phyloP scores from a whole-genome alignment of 176 grass and related monocot genomes.

The Triticum dicoccoides region DNA sequence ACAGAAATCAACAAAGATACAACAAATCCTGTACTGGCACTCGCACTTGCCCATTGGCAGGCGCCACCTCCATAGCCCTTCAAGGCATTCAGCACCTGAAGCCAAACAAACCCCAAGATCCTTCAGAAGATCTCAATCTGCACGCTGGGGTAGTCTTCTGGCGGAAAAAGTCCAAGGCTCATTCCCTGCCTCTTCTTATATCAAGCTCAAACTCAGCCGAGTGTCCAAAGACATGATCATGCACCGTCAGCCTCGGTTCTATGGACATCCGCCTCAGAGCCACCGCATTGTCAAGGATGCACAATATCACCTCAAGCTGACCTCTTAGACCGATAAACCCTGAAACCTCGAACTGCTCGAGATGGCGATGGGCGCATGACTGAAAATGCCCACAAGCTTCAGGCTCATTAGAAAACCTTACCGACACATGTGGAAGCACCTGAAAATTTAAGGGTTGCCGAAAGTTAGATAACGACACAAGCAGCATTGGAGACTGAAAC shows the following conservation, averaged over 20 bases:
- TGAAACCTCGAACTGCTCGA: constrained; percentile 2
- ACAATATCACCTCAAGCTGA: constrained; percentile 1
- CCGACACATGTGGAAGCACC: neutral
- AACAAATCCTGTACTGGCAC: too few species aligned
- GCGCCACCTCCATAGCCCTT: too few species aligned
- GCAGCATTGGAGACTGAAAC: neutral
- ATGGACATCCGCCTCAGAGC: neutral
- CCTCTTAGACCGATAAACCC: neutral
- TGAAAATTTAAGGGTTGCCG: neutral
- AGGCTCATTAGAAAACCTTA: neutral
- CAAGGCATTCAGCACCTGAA: too few species aligned
- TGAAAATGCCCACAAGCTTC: neutral
- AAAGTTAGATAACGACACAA: neutral
- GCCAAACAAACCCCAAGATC: too few species aligned
- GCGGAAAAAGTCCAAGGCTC: neutral
- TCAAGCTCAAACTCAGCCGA: neutral
- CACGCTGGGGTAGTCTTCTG: neutral
- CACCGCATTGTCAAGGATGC: neutral
- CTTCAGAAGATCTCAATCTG: constrained; percentile 18
- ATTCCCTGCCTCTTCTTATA: neutral
- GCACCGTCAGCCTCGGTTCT: neutral
- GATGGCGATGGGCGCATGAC: neutral
- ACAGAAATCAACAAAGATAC: too few species aligned
- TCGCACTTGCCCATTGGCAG: too few species aligned
- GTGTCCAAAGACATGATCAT: neutral